Percentiles rank a stretch among this genome's conserved stretches.
Evolutionary conservation across 1,284 basidiomycete species (phyloP).

Genomic region (Porogramme epimiltina): DNA sequence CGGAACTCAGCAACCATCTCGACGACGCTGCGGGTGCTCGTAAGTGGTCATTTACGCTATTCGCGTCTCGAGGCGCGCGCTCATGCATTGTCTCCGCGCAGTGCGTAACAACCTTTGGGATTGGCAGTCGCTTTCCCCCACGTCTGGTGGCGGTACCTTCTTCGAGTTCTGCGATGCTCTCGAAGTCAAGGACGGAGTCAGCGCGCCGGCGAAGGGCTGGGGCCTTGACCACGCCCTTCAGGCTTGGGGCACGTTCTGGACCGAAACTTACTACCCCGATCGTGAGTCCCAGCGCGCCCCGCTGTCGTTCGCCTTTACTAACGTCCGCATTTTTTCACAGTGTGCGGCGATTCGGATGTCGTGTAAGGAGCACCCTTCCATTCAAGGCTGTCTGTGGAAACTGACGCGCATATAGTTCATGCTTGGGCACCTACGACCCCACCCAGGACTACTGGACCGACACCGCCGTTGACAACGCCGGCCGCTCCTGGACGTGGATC

Average conservation of each 20-base stretch:
- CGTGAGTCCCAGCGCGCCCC: constrained; percentile 34
- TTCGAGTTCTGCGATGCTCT: constrained; percentile 73
- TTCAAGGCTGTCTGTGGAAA: not conserved
- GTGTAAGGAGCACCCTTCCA: constrained; percentile 35
- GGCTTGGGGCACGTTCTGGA: constrained; percentile 64
- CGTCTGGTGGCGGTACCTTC: constrained; percentile 47
- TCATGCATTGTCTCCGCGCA: constrained; percentile 5
- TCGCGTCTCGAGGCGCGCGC: not conserved
- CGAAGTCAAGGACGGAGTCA: constrained; percentile 64
- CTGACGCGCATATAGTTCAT: constrained; percentile 39
- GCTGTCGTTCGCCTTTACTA: not conserved
- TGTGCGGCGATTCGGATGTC: constrained; percentile 42
- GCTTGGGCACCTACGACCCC: constrained; percentile 59
- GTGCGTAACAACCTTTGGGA: constrained; percentile 56
- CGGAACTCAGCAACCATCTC: constrained; percentile 49
- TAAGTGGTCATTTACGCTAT: constrained; percentile 28
- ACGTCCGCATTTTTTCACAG: constrained; percentile 29
- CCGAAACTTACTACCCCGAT: constrained; percentile 40
- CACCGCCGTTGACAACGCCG: constrained; percentile 51
- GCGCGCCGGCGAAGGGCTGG: constrained; percentile 57
- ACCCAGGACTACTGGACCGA: constrained; percentile 51
- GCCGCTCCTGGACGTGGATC: constrained; percentile 64
- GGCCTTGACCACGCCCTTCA: constrained; percentile 62
- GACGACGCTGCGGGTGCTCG: constrained; percentile 69
- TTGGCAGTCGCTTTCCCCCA: constrained; percentile 61